phyloP scores from a whole-genome alignment of 257 asterid species.

The Solanum gracilifrons region DNA sequence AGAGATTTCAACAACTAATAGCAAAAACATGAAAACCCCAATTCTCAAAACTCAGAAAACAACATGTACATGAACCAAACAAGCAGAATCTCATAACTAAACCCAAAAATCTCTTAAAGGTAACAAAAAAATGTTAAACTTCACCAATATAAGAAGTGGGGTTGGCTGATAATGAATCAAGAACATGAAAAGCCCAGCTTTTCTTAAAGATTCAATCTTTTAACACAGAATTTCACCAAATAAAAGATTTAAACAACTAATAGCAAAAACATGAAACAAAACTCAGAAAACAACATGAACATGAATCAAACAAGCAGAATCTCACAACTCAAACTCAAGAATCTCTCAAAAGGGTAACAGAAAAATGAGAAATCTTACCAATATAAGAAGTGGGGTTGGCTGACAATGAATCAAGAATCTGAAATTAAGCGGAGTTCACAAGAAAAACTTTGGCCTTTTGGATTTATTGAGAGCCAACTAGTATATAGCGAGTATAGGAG shows the following conservation, averaged over 20 bases:
- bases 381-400: neutral
- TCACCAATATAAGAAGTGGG: neutral
- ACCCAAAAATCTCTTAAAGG: neutral
- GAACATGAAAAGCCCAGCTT: neutral
- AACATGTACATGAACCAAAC: neutral
- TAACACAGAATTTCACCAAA: neutral
- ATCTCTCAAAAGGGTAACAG: neutral
- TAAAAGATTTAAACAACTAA: neutral
- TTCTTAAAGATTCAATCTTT: neutral
- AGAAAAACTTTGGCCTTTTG: conserved; percentile 4
- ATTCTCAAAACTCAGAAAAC: neutral
- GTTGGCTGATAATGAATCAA: neutral
- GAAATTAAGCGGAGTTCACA: neutral
- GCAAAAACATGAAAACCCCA: neutral
- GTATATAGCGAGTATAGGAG: neutral
- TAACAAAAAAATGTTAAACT: neutral
- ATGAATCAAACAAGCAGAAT: neutral
- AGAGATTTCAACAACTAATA: neutral
- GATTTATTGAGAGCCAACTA: conserved; percentile 2
- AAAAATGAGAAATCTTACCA: neutral
- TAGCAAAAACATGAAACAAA: neutral
- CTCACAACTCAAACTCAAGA: neutral
- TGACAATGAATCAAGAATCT: neutral
- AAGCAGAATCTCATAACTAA: neutral
- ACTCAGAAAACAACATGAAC: neutral